Evolutionary conservation across 192 early-diverging fungal species (phyloP).

Genomic region (Podochytrium sp.): DNA sequence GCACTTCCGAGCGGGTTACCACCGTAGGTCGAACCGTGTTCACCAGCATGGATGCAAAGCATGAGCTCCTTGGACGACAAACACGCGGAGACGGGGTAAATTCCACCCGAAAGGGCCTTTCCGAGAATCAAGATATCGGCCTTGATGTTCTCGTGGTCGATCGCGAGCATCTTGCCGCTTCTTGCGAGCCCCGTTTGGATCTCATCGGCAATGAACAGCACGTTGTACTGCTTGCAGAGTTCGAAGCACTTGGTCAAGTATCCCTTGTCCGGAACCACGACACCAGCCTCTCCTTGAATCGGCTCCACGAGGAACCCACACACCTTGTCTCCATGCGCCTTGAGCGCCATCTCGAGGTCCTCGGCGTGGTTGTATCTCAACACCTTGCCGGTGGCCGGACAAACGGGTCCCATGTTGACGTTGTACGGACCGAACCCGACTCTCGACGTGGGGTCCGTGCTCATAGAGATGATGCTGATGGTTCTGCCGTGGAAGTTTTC

Average conservation of each 20-base stretch:
- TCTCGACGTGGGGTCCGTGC: conserved; percentile 85
- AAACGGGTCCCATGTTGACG: conserved; percentile 80
- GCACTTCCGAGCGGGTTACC: conserved; percentile 96
- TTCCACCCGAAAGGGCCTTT: conserved; percentile 96
- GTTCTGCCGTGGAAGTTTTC: conserved; percentile 99
- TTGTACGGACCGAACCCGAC: conserved; percentile 93
- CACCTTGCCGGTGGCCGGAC: conserved; percentile 68
- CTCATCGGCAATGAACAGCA: conserved; percentile 97
- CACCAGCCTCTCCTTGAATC: conserved; percentile 98
- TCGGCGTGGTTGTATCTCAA: conserved; percentile 86
- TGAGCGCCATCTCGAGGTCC: conserved; percentile 86
- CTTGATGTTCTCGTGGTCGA: conserved; percentile 90
- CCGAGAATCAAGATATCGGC: conserved; percentile 95
- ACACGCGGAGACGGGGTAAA: conserved; percentile 96
- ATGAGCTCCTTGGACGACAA: conserved; percentile 73
- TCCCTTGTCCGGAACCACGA: conserved; percentile 91
- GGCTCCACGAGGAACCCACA: conserved; percentile 98
- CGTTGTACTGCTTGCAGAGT: conserved; percentile 97
- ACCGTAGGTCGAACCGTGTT: conserved; percentile 98
- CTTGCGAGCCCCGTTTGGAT: conserved; percentile 96
- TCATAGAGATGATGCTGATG: conserved; percentile 91
- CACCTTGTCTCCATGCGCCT: conserved; percentile 79
- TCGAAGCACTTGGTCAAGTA: conserved; percentile 87
- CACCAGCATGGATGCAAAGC: conserved; percentile 60
- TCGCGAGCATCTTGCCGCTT: conserved; percentile 90